Evolutionary conservation across 441 rosid genomes (phyloP), one percentile per base, ranked within the genome.

Genomic region (Euphorbia neoarborescens): DNA sequence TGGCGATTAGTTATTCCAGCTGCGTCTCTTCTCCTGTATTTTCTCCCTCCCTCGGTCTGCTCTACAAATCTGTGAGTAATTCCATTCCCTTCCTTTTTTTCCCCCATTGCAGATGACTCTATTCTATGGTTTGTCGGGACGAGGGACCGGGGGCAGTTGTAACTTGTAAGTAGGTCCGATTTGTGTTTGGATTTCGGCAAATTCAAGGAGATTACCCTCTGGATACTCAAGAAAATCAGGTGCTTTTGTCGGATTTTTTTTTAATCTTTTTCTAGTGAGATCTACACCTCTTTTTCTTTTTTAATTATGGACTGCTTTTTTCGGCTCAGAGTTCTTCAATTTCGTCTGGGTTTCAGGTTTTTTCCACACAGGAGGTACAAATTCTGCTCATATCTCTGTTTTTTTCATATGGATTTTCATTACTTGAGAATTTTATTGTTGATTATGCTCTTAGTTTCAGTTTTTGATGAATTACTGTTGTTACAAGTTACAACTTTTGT

Each of bases 131-230:
- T n/a, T n/a, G n/a, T n/a, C n/a, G n/a, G n/a, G n/a, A n/a, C n/a
- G n/a, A n/a, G n/a, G n/a, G n/a, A n/a, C n/a, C n/a, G n/a, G n/a
- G n/a, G n/a, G n/a, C n/a, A n/a, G n/a, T n/a, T n/a, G n/a, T n/a
- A n/a, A n/a, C n/a, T n/a, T n/a, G n/a, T 12, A 42, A 1, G 14
- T 42, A 32, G 34, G 34, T 12, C 48, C 12, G 11, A 10, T 42
- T 42, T 42, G 19, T 63, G 78, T 75, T 73, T 61, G 73, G 51
- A 40, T 35, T 70, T 71, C 75, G 73, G 63, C 14, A 66, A 48
- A 22, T 79, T 73, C 79, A 69, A 78, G 79, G 51, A 54, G 72
- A 70, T 80, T 75, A 51, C 57, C 82, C 77, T 70, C 83, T 86
- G 57, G 83, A 76, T 32, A 80, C 70, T 51, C 59, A 76, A 84